A percentile compares a stretch with the other conserved stretches of the same genome.
These are phyloP conservation scores for Phytophthora syringae DNA, from an alignment of 352 stramenopile genomes.

Conservation along the genomic window DNA sequence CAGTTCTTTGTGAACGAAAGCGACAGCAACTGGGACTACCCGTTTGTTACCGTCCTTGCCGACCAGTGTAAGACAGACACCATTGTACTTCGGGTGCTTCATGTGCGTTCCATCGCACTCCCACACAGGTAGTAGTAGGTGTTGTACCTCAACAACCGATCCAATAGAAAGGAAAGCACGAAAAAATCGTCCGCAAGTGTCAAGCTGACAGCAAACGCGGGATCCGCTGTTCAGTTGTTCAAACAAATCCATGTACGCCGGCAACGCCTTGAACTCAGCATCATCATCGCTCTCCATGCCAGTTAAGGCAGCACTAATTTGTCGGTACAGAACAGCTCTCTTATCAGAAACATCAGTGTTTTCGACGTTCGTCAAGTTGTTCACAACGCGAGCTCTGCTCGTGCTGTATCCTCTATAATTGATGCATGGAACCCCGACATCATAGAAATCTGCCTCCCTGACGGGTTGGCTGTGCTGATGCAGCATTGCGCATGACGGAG, in stretches of 20 bases:
- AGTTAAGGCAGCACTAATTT: too few species aligned
- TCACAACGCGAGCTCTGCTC: neutral
- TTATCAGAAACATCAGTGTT: neutral
- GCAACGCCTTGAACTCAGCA: neutral
- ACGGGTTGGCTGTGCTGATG: neutral
- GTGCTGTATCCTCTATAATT: neutral
- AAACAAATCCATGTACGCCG: neutral
- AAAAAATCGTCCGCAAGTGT: neutral
- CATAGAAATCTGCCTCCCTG: neutral
- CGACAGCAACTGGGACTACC: neutral
- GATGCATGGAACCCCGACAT: neutral
- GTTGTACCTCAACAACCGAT: neutral
- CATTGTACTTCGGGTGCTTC: neutral
- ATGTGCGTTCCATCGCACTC: neutral
- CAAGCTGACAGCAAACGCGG: neutral
- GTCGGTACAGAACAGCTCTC: too few species aligned
- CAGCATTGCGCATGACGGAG: too few species aligned
- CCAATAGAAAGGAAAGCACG: neutral
- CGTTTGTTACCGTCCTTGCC: neutral
- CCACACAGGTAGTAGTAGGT: neutral
- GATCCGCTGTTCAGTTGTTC: neutral
- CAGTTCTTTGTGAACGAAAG: neutral
- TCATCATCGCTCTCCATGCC: neutral
- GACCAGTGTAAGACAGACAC: neutral
- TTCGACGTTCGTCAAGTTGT: neutral